Evolutionary conservation across 352 stramenopile genomes (phyloP), one percentile per base, ranked within the genome.

Genomic region (Globisporangium cederbergense): DNA sequence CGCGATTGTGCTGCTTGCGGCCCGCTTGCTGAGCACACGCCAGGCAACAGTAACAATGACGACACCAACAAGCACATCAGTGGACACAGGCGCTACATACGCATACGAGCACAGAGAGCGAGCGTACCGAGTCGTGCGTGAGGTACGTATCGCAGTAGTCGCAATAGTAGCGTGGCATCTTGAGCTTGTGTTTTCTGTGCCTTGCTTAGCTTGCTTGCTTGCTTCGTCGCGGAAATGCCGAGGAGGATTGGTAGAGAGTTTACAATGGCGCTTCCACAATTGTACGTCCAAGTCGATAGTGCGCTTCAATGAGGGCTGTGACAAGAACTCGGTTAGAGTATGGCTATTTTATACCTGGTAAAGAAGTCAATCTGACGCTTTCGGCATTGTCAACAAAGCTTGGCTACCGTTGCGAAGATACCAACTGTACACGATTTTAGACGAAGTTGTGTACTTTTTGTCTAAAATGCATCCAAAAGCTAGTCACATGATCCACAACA

Each of bases 101-200:
- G 4, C 42, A 20, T 10, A 46, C 28, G 55, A 16, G 25, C 18
- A 47, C 8, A 55, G 0, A n/a, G 32, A 58, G 46, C 5, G 30
- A 13, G 13, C 72, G 64, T 67, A 96, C 89, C 70, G 91, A 98
- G 77, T 98, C 91, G 71, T 98, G 93, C 66, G 93, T 97, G 63
- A 98, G 84, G 72, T 98, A 98, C 57, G 91, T 97, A 70, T 97
- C 91, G 73, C 93, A 97, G 75, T 97, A 98, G 75, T 98, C 91
- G 76, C 91, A 98, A 76, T 97, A 98, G 78, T 97, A 98, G 66
- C 91, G 88, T 71, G 90, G 90, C 90, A 98, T 97, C 18, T 13
- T 64, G 52, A 8, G 52, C 30, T 43, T 42, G 10, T 47, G 13
- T 20, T 20, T 28, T 43, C 18, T 25, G 32, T 36, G 32, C 32